Conservation (phyloP, 345 rosid species). For the Citrus sinensis region DNA sequence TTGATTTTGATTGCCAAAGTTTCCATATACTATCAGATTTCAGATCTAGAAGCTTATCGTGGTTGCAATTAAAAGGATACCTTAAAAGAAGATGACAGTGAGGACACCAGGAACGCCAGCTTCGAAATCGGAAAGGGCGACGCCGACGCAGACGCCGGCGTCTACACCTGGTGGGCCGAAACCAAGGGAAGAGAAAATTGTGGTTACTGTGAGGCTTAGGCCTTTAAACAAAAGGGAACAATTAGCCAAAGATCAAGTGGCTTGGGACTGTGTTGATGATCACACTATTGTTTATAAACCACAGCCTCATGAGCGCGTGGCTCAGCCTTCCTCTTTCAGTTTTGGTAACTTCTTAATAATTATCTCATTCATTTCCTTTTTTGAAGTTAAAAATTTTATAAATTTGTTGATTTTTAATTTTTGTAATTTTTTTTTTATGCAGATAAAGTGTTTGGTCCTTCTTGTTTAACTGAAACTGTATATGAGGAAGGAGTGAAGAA, state of each 20-base stretch:
- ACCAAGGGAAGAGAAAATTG: constrained; percentile 90
- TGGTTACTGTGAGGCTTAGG: constrained; percentile 90
- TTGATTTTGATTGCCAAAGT: too few relatives aligned
- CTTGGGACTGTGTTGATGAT: constrained; percentile 95
- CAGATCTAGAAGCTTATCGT: too few relatives aligned
- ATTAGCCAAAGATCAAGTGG: constrained; percentile 79
- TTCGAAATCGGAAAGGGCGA: constrained; percentile 59
- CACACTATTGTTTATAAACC: constrained; percentile 72
- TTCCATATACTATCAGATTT: not conserved
- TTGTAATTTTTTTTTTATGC: constrained; percentile 12
- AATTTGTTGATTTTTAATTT: constrained; percentile 13
- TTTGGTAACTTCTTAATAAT: constrained; percentile 52
- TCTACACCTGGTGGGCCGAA: constrained; percentile 73
- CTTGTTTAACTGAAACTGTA: constrained; percentile 66
- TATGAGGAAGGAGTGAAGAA: constrained; percentile 97
- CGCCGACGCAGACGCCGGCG: constrained; percentile 34
- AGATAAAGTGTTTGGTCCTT: constrained; percentile 96
- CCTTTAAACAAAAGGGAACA: constrained; percentile 89
- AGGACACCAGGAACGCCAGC: constrained; percentile 87
- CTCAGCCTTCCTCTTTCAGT: constrained; percentile 73
- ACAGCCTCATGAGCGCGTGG: constrained; percentile 68
- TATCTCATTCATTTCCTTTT: not conserved
- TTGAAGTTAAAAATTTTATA: not conserved
- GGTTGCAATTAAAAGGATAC: not conserved
- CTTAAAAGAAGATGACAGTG: constrained; percentile 30